phyloP scores from a whole-genome alignment of 2,329 filamentous ascomycete genomes.

The Penicillium hesseltinei region DNA sequence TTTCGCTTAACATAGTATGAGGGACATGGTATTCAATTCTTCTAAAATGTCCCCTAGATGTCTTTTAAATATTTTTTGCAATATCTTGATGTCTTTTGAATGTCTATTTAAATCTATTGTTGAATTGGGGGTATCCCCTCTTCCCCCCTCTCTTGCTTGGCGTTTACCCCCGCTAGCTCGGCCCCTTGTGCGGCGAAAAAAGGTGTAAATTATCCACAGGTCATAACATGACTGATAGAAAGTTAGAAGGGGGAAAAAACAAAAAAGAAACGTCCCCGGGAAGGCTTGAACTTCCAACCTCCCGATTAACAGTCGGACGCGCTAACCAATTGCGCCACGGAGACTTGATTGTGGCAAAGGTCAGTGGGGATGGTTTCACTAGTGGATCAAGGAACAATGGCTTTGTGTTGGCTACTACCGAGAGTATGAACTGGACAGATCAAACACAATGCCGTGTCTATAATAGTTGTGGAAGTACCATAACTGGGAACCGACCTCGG shows the following conservation, averaged over 20 bases:
- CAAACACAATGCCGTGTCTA: not conserved
- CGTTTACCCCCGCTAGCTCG: too few relatives aligned
- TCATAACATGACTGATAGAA: not conserved
- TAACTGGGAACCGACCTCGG: too few relatives aligned
- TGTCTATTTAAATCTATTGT: not conserved
- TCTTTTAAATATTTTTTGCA: not conserved
- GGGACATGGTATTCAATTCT: too few relatives aligned
- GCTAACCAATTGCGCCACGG: constrained; percentile 38
- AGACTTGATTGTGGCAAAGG: constrained; percentile 14
- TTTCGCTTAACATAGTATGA: not conserved
- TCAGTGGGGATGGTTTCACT: not conserved
- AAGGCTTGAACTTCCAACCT: constrained; percentile 45
- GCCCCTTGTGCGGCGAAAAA: not conserved
- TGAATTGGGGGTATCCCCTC: not conserved
- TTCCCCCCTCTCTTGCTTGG: not conserved
- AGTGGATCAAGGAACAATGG: not conserved
- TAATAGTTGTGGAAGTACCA: too few relatives aligned
- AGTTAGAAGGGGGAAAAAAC: not conserved
- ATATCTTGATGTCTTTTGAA: not conserved
- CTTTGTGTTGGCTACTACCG: not conserved
- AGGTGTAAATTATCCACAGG: not conserved
- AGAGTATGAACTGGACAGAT: not conserved
- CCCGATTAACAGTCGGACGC: constrained; percentile 38
- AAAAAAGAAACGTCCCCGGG: constrained; percentile 34
- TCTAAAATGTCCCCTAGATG: too few relatives aligned